Conservation (phyloP, 2,329 filamentous ascomycete species). For the Akanthomyces dipterigenus region DNA sequence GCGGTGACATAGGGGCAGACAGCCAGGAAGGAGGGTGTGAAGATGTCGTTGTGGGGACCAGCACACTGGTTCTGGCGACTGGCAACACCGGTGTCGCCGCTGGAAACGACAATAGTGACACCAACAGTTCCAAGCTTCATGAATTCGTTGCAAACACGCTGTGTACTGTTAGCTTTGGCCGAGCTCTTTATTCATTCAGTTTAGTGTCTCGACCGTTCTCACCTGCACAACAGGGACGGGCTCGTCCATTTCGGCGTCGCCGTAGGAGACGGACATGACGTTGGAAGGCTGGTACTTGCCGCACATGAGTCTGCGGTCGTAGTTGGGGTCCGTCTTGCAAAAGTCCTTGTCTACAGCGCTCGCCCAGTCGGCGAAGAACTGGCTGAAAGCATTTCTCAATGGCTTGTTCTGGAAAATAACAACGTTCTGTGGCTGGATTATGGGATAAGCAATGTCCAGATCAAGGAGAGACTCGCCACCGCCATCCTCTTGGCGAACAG, state of each 20-base stretch:
- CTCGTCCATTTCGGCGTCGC: slow-evolving; percentile 32
- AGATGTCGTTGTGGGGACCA: slow-evolving; percentile 15
- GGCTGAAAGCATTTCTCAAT: slow-evolving; percentile 22
- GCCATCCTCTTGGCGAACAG: slow-evolving; percentile 11
- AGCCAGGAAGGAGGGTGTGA: slow-evolving; percentile 30
- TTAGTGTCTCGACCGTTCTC: slow-evolving; percentile 27
- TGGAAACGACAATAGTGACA: slow-evolving; percentile 34
- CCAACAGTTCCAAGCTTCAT: slow-evolving; percentile 40
- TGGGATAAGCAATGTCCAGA: slow-evolving; percentile 40
- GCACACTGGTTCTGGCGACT: slow-evolving; percentile 14
- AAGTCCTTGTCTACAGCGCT: slow-evolving; percentile 48
- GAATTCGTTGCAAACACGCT: slow-evolving; percentile 36
- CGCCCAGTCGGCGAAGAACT: slow-evolving; percentile 36
- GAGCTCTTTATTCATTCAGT: not conserved
- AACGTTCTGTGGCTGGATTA: slow-evolving; percentile 44
- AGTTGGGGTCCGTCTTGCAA: slow-evolving; percentile 38
- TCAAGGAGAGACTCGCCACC: slow-evolving; percentile 41
- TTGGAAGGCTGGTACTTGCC: slow-evolving; percentile 18
- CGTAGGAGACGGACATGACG: slow-evolving; percentile 39
- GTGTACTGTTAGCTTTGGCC: not conserved
- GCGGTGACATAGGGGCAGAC: slow-evolving; percentile 40
- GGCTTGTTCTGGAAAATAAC: slow-evolving; percentile 28
- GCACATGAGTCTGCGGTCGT: slow-evolving; percentile 35
- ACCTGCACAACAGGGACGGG: slow-evolving; percentile 31
- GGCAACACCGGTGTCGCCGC: slow-evolving; percentile 33